Percentiles rank a stretch among this genome's conserved stretches.
These are phyloP conservation scores for Penicillium nordicum DNA, from an alignment of 2,329 filamentous ascomycete species.

Conservation along the genomic window DNA sequence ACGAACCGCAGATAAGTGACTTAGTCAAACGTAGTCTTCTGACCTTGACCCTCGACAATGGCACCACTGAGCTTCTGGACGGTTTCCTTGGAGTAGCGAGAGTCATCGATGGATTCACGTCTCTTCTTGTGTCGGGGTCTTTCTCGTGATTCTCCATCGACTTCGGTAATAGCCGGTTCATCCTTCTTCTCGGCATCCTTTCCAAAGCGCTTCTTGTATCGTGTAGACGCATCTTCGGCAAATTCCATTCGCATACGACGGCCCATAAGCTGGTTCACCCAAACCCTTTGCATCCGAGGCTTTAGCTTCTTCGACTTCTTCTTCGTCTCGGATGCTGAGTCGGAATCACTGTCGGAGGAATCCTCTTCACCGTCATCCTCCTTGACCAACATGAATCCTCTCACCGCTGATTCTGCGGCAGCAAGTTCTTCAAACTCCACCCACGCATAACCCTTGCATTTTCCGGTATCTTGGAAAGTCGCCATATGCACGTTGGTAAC, in stretches of 20 bases:
- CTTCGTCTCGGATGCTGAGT: conserved; percentile 29
- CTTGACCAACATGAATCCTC: conserved; percentile 70
- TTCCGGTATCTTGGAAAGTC: conserved; percentile 93
- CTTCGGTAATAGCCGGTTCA: conserved; percentile 19
- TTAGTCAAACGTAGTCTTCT: conserved; percentile 77
- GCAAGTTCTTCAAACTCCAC: conserved; percentile 80
- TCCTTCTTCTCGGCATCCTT: conserved; percentile 57
- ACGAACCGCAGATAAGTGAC: neutral
- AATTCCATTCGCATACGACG: conserved; percentile 83
- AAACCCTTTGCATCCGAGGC: conserved; percentile 59
- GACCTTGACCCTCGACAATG: conserved; percentile 74
- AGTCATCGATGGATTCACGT: conserved; percentile 37
- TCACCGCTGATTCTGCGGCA: conserved; percentile 71
- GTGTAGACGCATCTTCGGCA: conserved; percentile 80
- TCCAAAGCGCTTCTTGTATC: conserved; percentile 92
- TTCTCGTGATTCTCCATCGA: conserved; percentile 25
- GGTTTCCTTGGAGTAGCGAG: conserved; percentile 49
- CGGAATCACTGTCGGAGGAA: conserved; percentile 37
- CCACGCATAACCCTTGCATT: conserved; percentile 98
- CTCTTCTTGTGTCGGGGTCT: conserved; percentile 25
- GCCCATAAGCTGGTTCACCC: conserved; percentile 79
- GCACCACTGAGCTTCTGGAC: conserved; percentile 68
- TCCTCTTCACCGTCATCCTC: conserved; percentile 53
- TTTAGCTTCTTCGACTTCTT: conserved; percentile 37
- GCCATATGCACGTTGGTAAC: conserved; percentile 83